Conservation (phyloP, 1,284 basidiomycete species). For the Sanghuangporus weigelae region DNA sequence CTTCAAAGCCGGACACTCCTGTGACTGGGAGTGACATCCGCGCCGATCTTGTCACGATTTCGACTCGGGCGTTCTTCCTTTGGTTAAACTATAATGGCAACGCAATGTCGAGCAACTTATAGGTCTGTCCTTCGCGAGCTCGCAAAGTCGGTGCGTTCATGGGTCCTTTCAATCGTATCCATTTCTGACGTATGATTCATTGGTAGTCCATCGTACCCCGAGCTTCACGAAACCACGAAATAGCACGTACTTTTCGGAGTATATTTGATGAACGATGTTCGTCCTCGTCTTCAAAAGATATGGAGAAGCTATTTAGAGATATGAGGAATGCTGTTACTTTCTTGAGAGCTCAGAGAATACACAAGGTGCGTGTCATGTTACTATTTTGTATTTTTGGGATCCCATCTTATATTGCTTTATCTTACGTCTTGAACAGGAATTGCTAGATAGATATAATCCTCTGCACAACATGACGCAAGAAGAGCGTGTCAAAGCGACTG, state of each 20-base stretch:
- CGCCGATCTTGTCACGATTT: too few species aligned
- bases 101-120: slow-evolving; percentile 28
- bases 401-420: slow-evolving; percentile 23
- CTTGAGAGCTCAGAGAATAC: slow-evolving; percentile 59
- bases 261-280: slow-evolving; percentile 43
- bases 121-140: slow-evolving; percentile 41
- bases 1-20: too few species aligned
- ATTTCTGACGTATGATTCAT: slow-evolving; percentile 16
- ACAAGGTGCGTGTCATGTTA: slow-evolving; percentile 38
- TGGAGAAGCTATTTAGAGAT: slow-evolving; percentile 36
- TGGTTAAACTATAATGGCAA: background rate
- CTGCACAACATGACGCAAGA: slow-evolving; percentile 71
- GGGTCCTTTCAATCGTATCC: background rate
- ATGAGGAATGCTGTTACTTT: slow-evolving; percentile 68
- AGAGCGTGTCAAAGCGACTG: slow-evolving; percentile 79
- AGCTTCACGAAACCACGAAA: slow-evolving; percentile 37
- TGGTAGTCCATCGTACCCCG: slow-evolving; percentile 42
- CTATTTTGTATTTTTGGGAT: background rate
- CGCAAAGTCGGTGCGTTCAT: slow-evolving; percentile 33
- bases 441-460: slow-evolving; percentile 85
- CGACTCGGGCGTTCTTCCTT: too few species aligned
- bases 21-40: too few species aligned
- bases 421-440: slow-evolving; percentile 37
- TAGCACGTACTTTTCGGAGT: slow-evolving; percentile 50
- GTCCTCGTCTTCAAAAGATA: slow-evolving; percentile 18